A percentile compares a stretch with the other conserved stretches of the same genome.
These are phyloP conservation scores for Colletotrichum lentis DNA, from an alignment of 2,329 filamentous ascomycete genomes.

Conservation along the genomic window DNA sequence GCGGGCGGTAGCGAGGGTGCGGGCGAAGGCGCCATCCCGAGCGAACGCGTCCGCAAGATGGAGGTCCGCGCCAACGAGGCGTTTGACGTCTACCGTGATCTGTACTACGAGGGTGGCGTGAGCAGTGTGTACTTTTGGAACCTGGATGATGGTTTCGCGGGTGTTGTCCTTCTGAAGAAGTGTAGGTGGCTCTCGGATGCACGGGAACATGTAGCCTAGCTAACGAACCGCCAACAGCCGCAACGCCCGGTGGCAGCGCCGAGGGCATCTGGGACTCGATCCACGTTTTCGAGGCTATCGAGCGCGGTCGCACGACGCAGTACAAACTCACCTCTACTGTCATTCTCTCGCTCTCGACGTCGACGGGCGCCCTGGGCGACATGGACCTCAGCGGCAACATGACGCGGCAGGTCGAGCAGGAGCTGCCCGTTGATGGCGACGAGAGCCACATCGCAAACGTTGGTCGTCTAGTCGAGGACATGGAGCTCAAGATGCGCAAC, in stretches of 20 bases:
- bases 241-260: conserved; percentile 69
- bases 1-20: conserved; percentile 65
- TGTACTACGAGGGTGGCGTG: conserved; percentile 97
- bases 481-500: conserved; percentile 99
- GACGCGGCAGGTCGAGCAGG: conserved; percentile 94
- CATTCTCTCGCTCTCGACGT: conserved; percentile 83
- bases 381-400: conserved; percentile 97
- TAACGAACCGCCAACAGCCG: conserved; percentile 57
- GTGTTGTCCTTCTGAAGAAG: conserved; percentile 95
- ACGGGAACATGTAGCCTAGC: not conserved
- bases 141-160: conserved; percentile 95
- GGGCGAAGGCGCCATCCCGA: conserved; percentile 84
- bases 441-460: conserved; percentile 96
- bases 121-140: conserved; percentile 99
- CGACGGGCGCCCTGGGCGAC: conserved; percentile 69
- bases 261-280: conserved; percentile 96
- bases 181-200: conserved; percentile 58
- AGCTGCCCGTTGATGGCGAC: conserved; percentile 88
- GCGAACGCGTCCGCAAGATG: conserved; percentile 90
- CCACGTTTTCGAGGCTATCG: conserved; percentile 96
- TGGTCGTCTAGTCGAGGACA: conserved; percentile 93
- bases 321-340: conserved; percentile 99
- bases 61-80: conserved; percentile 94
- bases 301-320: conserved; percentile 88
- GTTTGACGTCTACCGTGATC: conserved; percentile 94